Percentiles rank a stretch among this genome's conserved stretches.
Evolutionary conservation across 495 filamentous ascomycete species (phyloP).

Genomic region (Podospora pseudopauciseta): DNA sequence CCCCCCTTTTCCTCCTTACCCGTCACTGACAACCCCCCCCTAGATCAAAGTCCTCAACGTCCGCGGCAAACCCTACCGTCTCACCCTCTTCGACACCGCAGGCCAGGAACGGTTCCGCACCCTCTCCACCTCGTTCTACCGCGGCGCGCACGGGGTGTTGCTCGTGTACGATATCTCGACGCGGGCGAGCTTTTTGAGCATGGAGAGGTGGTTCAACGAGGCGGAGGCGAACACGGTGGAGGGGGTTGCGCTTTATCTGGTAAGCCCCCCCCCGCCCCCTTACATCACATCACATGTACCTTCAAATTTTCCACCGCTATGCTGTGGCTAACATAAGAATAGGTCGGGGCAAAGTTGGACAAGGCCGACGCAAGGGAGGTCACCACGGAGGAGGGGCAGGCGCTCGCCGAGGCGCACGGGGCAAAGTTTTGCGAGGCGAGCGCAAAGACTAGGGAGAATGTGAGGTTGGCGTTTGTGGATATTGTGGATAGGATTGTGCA

Average conservation of each 20-base stretch:
- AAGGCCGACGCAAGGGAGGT: slow-evolving; percentile 46
- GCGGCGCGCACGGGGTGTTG: slow-evolving; percentile 57
- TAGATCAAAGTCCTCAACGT: slow-evolving; percentile 48
- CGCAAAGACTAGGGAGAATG: slow-evolving; percentile 52
- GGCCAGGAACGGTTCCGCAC: slow-evolving; percentile 60
- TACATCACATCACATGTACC: background rate
- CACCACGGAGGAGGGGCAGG: slow-evolving; percentile 47
- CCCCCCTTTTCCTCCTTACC: background rate
- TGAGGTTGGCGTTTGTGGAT: slow-evolving; percentile 52
- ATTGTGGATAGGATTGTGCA: slow-evolving; percentile 52
- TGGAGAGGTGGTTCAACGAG: slow-evolving; percentile 60
- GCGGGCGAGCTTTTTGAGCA: slow-evolving; percentile 50
- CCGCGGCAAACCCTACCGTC: slow-evolving; percentile 51
- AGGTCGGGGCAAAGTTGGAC: slow-evolving; percentile 56
- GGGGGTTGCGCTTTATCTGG: slow-evolving; percentile 52
- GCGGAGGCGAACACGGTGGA: slow-evolving; percentile 51
- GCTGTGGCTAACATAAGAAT: slow-evolving; percentile 6
- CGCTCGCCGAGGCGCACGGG: slow-evolving; percentile 47
- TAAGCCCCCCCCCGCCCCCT: slow-evolving; percentile 25
- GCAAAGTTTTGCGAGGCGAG: slow-evolving; percentile 54
- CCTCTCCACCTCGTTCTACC: slow-evolving; percentile 58
- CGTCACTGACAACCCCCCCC: too few species aligned
- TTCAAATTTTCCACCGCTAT: too few species aligned
- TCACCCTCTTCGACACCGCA: slow-evolving; percentile 58
- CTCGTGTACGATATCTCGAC: slow-evolving; percentile 59